These are phyloP conservation scores for Fraxinus greggii DNA, from an alignment of 305 asterid genomes.

Conservation along the genomic window DNA sequence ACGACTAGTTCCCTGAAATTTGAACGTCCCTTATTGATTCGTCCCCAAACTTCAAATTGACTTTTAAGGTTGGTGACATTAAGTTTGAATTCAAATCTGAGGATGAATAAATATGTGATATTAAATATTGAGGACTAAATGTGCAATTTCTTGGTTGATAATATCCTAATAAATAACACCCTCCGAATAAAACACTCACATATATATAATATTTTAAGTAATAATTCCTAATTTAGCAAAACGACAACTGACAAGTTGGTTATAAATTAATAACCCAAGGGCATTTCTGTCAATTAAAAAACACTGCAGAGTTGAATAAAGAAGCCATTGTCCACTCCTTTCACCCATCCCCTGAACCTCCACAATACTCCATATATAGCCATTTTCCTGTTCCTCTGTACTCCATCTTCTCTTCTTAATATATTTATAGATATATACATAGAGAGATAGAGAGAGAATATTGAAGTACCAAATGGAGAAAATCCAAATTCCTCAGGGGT, in stretches of 20 bases:
- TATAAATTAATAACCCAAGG: not conserved
- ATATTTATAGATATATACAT: not conserved
- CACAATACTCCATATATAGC: not conserved
- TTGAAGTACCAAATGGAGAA: not conserved
- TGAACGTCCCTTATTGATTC: not conserved
- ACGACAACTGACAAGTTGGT: slow-evolving; percentile 27
- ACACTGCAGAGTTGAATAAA: not conserved
- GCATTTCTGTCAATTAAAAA: not conserved
- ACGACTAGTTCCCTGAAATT: not conserved
- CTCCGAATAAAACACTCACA: not conserved
- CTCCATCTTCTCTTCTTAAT: not conserved
- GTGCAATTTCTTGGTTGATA: not conserved
- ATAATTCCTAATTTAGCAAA: slow-evolving; percentile 34
- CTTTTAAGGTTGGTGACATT: not conserved
- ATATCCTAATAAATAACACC: not conserved
- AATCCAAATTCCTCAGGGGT: not conserved
- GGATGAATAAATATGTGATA: not conserved
- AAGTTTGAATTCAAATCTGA: not conserved
- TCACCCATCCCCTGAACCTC: not conserved
- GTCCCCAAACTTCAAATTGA: not conserved
- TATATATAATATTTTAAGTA: no score
- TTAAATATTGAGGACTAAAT: not conserved
- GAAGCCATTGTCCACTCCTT: not conserved
- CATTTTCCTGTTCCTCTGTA: not conserved
- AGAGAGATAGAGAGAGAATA: not conserved